Base-by-base conservation (phyloP, 2,329 filamentous ascomycete species). In the Elsinoe perseae region DNA sequence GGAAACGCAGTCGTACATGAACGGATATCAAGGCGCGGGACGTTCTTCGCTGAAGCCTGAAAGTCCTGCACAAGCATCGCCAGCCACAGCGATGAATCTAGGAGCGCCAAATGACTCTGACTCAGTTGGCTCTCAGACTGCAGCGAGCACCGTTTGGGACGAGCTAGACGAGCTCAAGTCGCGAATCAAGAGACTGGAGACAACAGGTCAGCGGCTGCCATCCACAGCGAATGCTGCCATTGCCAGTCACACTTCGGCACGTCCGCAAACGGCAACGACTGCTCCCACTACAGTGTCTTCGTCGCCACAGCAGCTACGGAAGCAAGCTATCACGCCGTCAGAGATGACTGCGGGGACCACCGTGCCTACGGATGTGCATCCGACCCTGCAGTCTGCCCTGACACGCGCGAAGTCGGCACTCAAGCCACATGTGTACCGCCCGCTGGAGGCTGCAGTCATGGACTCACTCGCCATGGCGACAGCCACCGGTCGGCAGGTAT, bases 111-210 rank as follows among this genome's bases (percentile, higher is more conserved):
- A 56, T 7, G 68, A 68, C 28, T 68, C 89, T 0, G 89, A 93
- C 64, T 97, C 93, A 0, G 92, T 87, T 0, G 79, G 87, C 30
- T 97, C 93, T 0, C 93, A 89, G 16, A 90, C 86, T 1, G 89
- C 89, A 1, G 89, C 91, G 10, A 95, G 90, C 1, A 96, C 90
- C 0, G 89, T 98, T 2, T 98, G 93, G 93, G 93, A 97, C 68
- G 93, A 98, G 70, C 74, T 98, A 25, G 93, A 97, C 64, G 93
- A 97, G 61, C 75, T 98, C 46, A 97, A 97, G 69, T 93, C 89
- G 38, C 83, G 93, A 27, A 95, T 98, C 64, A 85, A 89, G 63
- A 87, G 89, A 59, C 80, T 98, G 8, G 93, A 97, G 69, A 72
- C 95, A 63, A 95, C 89, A 2, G 91, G 91, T 58, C 40, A 44